Evolutionary conservation across 1,139 yeast species (phyloP).

Genomic region (Protomyces lactucae-debilis): DNA sequence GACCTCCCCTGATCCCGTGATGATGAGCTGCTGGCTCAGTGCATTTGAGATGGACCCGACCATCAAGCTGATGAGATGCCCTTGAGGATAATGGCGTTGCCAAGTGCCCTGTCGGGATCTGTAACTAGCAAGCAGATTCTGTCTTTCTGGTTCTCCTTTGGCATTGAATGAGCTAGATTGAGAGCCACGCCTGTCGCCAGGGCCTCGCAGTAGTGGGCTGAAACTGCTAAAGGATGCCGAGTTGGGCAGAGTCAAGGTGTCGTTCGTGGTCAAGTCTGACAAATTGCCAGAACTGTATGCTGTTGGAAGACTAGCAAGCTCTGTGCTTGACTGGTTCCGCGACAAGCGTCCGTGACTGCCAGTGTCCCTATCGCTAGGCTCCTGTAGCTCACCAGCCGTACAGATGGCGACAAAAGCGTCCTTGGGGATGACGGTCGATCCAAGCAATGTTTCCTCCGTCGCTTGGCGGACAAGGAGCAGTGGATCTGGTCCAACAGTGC

Average conservation of each 20-base stretch:
- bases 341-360: background rate
- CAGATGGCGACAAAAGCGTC: constrained; percentile 4
- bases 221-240: background rate
- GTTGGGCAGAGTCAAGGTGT: background rate
- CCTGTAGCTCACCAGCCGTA: background rate
- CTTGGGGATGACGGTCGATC: constrained; percentile 19
- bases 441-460: constrained; percentile 13
- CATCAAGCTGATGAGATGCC: constrained; percentile 1
- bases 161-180: background rate
- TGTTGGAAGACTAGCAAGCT: background rate
- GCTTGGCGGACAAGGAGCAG: constrained; percentile 8
- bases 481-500: background rate
- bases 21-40: background rate
- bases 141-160: background rate
- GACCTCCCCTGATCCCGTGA: background rate
- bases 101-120: background rate
- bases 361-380: background rate
- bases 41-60: background rate
- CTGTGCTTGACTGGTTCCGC: background rate
- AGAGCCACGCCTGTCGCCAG: background rate
- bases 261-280: background rate
- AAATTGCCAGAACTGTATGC: background rate
- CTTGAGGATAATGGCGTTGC: constrained; percentile 14
- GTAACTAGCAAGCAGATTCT: background rate
- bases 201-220: background rate